These are phyloP conservation scores for Mycena indigotica DNA, from an alignment of 768 basidiomycete genomes.

Conservation along the genomic window DNA sequence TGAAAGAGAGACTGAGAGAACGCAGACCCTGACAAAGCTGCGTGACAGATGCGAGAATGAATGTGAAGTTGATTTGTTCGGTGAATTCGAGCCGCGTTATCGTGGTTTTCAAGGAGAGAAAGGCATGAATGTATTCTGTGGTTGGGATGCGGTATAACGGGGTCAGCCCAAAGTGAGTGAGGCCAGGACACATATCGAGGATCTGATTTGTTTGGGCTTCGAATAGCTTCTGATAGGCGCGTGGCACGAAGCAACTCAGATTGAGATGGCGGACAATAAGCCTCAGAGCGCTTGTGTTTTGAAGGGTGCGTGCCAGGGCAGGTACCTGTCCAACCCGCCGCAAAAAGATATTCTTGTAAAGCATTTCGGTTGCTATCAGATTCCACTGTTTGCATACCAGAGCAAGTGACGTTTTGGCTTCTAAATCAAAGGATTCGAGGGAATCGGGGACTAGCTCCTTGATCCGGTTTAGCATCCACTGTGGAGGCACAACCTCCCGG, in stretches of 20 bases:
- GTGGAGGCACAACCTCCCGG: slow-evolving; percentile 26
- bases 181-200: slow-evolving; percentile 6
- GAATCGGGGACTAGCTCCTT: slow-evolving; percentile 21
- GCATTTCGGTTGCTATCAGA: slow-evolving; percentile 22
- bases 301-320: slow-evolving; percentile 24
- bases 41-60: not conserved
- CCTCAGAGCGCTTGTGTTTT: slow-evolving; percentile 7
- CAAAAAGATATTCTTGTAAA: slow-evolving; percentile 31
- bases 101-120: not conserved
- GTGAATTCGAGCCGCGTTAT: slow-evolving; percentile 4
- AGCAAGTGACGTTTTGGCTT: slow-evolving; percentile 24
- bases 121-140: not conserved
- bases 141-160: not conserved
- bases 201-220: not conserved
- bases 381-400: slow-evolving; percentile 33
- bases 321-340: slow-evolving; percentile 26
- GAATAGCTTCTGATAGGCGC: slow-evolving; percentile 16
- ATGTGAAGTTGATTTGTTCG: not conserved
- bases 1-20: not conserved
- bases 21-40: not conserved
- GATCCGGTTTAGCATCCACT: slow-evolving; percentile 23
- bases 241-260: slow-evolving; percentile 13
- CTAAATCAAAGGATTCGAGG: slow-evolving; percentile 26
- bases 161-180: slow-evolving; percentile 7
- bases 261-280: slow-evolving; percentile 18